Evolutionary conservation across 2,329 filamentous ascomycete genomes (phyloP).

Genomic region (Fusarium euwallaceae): DNA sequence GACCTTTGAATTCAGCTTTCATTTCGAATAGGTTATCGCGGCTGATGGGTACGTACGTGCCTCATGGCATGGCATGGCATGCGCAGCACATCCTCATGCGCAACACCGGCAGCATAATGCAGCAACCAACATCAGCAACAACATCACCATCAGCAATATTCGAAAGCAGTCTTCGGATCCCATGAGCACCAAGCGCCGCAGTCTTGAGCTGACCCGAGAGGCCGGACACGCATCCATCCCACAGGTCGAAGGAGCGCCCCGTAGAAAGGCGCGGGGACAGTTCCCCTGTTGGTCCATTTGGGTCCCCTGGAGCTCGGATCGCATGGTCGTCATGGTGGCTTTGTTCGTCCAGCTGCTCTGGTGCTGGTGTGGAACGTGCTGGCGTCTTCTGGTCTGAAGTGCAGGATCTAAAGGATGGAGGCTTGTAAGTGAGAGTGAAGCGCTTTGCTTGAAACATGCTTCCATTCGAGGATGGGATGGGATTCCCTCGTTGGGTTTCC

Average conservation of each 20-base stretch:
- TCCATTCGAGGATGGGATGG: conserved; percentile 1
- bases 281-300: conserved; percentile 10
- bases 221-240: conserved; percentile 36
- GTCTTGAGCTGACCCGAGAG: conserved; percentile 35
- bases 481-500: conserved; percentile 12
- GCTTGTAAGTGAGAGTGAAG: conserved; percentile 31
- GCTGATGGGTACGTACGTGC: not conserved
- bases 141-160: conserved; percentile 1
- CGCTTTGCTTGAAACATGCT: conserved; percentile 7
- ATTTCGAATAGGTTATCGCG: conserved; percentile 2
- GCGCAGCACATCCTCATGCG: not conserved
- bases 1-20: conserved; percentile 3
- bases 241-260: conserved; percentile 20
- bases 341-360: conserved; percentile 10
- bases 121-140: not conserved
- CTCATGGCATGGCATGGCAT: not conserved
- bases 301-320: conserved; percentile 28
- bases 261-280: conserved; percentile 11
- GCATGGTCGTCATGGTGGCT: conserved; percentile 26
- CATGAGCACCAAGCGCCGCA: conserved; percentile 31
- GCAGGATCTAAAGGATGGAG: conserved; percentile 22
- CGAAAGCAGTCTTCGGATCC: conserved; percentile 11
- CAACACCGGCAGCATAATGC: not conserved
- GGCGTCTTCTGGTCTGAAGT: conserved; percentile 4
- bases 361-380: conserved; percentile 6